Base-by-base conservation (phyloP, 768 basidiomycete genomes). In the Lentinula guzmanii region DNA sequence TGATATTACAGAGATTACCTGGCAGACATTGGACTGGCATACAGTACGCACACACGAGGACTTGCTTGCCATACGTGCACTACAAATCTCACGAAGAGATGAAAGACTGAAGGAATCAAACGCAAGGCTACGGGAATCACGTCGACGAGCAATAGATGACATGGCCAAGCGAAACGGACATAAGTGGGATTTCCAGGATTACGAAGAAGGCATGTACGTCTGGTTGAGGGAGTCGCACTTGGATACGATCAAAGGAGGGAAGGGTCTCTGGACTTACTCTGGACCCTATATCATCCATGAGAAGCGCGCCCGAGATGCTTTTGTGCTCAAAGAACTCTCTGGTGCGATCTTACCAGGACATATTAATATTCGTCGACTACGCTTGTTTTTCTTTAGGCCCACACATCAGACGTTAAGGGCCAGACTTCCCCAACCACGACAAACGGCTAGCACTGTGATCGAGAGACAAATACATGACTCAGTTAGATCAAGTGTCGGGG, bases 201-300 rank as follows among this genome's bases (percentile, higher is more conserved):
- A 68, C 52, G 60, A 69, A 11, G 53, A 59, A 0, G 73, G 74
- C 0, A 71, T 70, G 31, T 74, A 68, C 65, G 73, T 75, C 0
- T 65, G 72, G 13, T 18, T 71, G 0, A 70, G 71, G 18, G 69
- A 75, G 64, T 70, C 74, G 0, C 65, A 68, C 63, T 51, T 74
- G 0, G 72, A 74, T 56, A 56, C 60, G 0, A 71, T 70, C 57
- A 67, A 24, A 24, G 24, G 24, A 24, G 24, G 24, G 24, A 24
- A 24, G 2, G 24, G 24, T 24, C 24, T 24, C 67, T 67, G 67
- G 46, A 52, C 67, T 0, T 75, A 72, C 69, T 63, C 70, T 0
- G 73, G 75, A 0, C 74, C 73, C 0, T 74, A 61, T 35, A 42
- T 64, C 1, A 61, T 64, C 6, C 63, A 64, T 46, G 10, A 61